Conservation (phyloP, 2,329 filamentous ascomycete genomes). For the Neofusicoccum cordaticola region DNA sequence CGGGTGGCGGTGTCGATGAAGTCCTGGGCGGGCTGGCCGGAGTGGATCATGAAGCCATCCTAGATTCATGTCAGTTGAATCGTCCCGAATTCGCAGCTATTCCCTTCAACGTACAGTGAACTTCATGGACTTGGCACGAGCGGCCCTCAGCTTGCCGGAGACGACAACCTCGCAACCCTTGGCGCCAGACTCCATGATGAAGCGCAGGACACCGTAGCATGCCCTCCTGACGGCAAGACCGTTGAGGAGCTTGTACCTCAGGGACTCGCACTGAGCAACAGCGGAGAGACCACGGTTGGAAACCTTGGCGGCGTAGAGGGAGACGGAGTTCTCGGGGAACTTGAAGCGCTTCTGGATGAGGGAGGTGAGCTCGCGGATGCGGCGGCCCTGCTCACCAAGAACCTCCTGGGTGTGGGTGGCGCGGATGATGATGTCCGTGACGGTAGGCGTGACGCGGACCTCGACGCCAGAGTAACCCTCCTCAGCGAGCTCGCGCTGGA, state of each 20-base stretch:
- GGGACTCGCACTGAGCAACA: conserved; percentile 99
- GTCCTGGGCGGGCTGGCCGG: conserved; percentile 97
- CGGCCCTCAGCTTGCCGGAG: conserved; percentile 97
- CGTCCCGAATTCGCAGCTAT: neutral
- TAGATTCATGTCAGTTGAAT: conserved; percentile 31
- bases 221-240: conserved; percentile 97
- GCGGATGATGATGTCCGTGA: conserved; percentile 99
- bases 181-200: conserved; percentile 99
- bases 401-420: conserved; percentile 99
- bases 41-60: conserved; percentile 99
- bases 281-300: conserved; percentile 99
- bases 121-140: conserved; percentile 99
- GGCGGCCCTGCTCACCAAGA: conserved; percentile 98
- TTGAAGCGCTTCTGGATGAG: conserved; percentile 99
- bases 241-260: conserved; percentile 99
- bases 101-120: conserved; percentile 73
- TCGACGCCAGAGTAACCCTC: conserved; percentile 99
- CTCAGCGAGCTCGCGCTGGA: conserved; percentile 99
- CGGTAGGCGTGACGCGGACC: conserved; percentile 98
- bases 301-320: conserved; percentile 99
- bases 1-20: conserved; percentile 99
- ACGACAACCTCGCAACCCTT: conserved; percentile 99
- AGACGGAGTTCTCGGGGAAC: conserved; percentile 99
- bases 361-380: conserved; percentile 99
- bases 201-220: conserved; percentile 99